phyloP scores from a whole-genome alignment of 2,329 filamentous ascomycete species.

The Didymella pinodella region DNA sequence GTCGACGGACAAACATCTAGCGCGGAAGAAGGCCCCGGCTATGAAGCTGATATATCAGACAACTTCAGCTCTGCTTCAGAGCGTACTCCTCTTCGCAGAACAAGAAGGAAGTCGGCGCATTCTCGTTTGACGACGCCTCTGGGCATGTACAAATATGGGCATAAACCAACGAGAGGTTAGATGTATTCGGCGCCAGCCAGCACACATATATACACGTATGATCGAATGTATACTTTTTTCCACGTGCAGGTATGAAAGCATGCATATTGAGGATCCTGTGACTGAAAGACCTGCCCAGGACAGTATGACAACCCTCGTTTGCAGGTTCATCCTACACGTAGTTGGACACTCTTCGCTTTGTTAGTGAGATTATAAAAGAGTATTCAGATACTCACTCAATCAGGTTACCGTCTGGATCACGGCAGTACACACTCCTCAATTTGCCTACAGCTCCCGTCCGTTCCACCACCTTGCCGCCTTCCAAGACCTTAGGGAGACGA shows the following conservation, averaged over 20 bases:
- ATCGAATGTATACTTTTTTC: neutral
- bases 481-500: slow-evolving; percentile 1
- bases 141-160: neutral
- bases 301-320: too few species aligned
- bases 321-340: neutral
- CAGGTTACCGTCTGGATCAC: slow-evolving; percentile 26
- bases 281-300: neutral
- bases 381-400: slow-evolving; percentile 19
- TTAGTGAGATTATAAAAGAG: neutral
- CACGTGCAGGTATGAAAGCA: too few species aligned
- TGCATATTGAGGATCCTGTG: neutral
- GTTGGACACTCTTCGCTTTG: slow-evolving; percentile 3
- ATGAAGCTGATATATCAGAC: neutral
- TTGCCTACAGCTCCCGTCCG: slow-evolving; percentile 19
- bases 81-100: neutral
- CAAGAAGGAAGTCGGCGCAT: neutral
- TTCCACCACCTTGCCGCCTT: slow-evolving; percentile 18
- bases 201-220: neutral
- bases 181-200: neutral
- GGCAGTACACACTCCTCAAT: slow-evolving; percentile 24
- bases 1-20: neutral
- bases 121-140: neutral
- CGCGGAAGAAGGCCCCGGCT: neutral
- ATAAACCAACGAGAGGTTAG: neutral
- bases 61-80: neutral